Base-by-base conservation (phyloP, 2,329 filamentous ascomycete species). In the Dactylellina leptospora region DNA sequence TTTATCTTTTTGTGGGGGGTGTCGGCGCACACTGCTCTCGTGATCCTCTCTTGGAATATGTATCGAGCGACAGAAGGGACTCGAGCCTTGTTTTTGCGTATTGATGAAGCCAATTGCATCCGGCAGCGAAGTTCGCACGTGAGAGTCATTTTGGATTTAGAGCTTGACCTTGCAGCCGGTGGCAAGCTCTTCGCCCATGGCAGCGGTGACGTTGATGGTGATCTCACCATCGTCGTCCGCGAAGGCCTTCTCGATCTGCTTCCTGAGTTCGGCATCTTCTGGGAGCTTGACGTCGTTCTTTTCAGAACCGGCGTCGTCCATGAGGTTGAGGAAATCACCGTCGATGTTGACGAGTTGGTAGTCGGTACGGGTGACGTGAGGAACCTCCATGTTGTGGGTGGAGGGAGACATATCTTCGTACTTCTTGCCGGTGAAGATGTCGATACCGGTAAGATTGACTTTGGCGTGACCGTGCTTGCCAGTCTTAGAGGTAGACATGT, bases 391-490 rank as follows among this genome's bases (percentile, higher is more conserved):
- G 87, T 96, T 90, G 86, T 90, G 88, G 86, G 95, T 99, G 81
- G 95, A 99, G 78, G 95, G 95, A 83, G 89, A 97, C 75, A 99
- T 88, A 85, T 99, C 96, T 86, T 99, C 95, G 77, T 96, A 87
- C 89, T 99, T 99, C 91, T 97, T 99, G 88, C 87, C 87, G 77
- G 93, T 99, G 90, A 99, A 99, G 86, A 99, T 97, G 83, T 99
- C 95, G 82, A 96, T 88, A 81, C 92, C 95, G 80, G 97, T 90
- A 79, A 99, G 85, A 85, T 99, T 93, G 82, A 99, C 95, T 90
- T 99, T 99, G 85, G 95, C 95, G 91, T 99, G 96, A 83, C 95
- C 95, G 90, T 99, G 95, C 92, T 99, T 99, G 85, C 95, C 95
- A 78, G 95, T 99, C 93, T 99, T 99, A 83, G 95, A 99, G 86